Evolutionary conservation across 345 rosid species (phyloP).

Genomic region (Citrus trifoliata): DNA sequence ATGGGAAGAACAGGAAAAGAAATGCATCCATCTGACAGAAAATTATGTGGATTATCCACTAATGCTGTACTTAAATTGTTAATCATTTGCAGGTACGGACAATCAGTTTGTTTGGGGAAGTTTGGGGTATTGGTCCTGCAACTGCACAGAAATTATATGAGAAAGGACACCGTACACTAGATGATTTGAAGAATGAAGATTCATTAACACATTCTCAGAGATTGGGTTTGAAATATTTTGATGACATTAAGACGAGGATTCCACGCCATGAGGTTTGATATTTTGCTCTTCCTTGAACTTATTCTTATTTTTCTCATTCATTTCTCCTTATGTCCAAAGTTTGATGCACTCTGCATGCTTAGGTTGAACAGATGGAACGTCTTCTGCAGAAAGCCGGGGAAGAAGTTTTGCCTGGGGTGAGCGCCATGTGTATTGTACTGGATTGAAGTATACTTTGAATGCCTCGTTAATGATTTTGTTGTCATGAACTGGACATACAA

Average conservation of each 20-base stretch:
- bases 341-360: conserved; percentile 14
- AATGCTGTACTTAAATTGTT: background rate
- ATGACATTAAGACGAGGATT: conserved; percentile 79
- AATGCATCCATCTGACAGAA: background rate
- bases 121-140: conserved; percentile 98
- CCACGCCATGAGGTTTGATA: conserved; percentile 76
- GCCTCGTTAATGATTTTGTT: background rate
- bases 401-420: conserved; percentile 79
- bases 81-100: conserved; percentile 60
- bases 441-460: background rate
- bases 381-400: conserved; percentile 69
- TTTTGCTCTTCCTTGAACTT: conserved; percentile 16
- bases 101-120: conserved; percentile 83
- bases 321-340: background rate
- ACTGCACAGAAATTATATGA: conserved; percentile 91
- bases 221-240: conserved; percentile 87
- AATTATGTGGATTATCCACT: background rate
- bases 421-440: conserved; percentile 17
- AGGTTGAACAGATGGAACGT: conserved; percentile 87
- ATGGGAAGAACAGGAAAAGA: background rate
- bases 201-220: conserved; percentile 78
- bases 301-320: background rate
- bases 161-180: conserved; percentile 77
- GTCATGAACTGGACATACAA: background rate
- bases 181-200: conserved; percentile 71